Evolutionary conservation across 2,329 filamentous ascomycete species (phyloP), one percentile per base, ranked within the genome.

Genomic region (Penicillium sp.): DNA sequence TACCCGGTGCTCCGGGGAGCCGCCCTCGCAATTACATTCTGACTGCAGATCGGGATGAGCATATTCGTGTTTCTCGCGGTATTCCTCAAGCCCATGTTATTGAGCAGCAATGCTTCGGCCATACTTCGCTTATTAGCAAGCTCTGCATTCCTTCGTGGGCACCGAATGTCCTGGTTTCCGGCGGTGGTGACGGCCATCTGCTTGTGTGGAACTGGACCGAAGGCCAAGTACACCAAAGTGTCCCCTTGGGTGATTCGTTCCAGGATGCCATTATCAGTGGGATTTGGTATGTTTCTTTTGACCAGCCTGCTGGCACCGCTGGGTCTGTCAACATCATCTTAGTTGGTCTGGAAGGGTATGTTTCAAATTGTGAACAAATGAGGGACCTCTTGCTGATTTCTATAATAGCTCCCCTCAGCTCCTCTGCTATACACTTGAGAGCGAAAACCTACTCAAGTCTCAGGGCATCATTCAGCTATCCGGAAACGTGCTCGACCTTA

Each of bases 91-190:
- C 92, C 0, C 89, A 97, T 75, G 83, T 98, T 62, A 96, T 97
- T 65, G 93, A 98, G 76, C 84, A 84, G 0, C 98, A 91, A 76
- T 98, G 94, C 73, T 84, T 97, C 2, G 94, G 93, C 4, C 95
- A 99, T 77, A 87, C 83, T 55, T 86, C 93, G 40, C 98, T 98
- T 74, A 83, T 99, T 66, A 92, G 84, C 78, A 87, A 86, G 60
- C 80, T 99, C 46, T 89, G 88, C 70, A 79, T 94, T 19, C 87
- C 88, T 0, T 73, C 73, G 0, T 78, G 76, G 55, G 78, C 81
- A 26, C 82, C 82, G 3, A 82, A 87, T n/a, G 68, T 89, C 1
- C 83, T 99, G 33, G 79, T 98, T 35, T 96, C 93, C 6, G 95
- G 92, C 10, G 94, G 94, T 52, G 95, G 94, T 4, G 94, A 98